Conservation (phyloP, 495 filamentous ascomycete genomes). For the Symbiotaphrina buchneri region DNA sequence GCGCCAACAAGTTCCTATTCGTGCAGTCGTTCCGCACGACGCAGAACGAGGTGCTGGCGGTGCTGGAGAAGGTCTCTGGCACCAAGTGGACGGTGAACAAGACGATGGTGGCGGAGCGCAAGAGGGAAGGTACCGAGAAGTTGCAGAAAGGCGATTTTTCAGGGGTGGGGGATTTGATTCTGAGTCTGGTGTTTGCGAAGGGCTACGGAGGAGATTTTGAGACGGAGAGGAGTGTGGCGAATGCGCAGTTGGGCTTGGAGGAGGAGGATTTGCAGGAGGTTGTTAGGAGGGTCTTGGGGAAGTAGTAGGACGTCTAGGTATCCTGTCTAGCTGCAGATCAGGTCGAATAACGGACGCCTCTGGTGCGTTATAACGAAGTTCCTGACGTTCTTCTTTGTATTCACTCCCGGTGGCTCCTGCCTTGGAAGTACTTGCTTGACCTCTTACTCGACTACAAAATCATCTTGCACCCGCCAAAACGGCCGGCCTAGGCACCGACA, state of each 20-base stretch:
- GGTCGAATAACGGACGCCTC: too few species aligned
- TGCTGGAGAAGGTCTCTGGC: conserved; percentile 19
- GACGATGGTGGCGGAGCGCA: conserved; percentile 12
- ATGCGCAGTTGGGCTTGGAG: conserved; percentile 12
- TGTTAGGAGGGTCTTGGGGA: too few species aligned
- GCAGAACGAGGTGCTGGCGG: conserved; percentile 21
- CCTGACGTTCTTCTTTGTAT: too few species aligned
- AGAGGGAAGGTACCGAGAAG: conserved; percentile 11
- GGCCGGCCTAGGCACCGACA: too few species aligned
- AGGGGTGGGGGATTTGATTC: conserved; percentile 11
- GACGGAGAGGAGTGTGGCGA: conserved; percentile 10
- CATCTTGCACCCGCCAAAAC: too few species aligned
- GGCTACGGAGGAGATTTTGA: conserved; percentile 13
- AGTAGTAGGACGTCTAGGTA: too few species aligned
- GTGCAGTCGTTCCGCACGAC: conserved; percentile 19
- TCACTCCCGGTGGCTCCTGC: too few species aligned
- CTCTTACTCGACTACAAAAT: too few species aligned
- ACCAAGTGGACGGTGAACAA: conserved; percentile 17
- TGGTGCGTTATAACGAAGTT: too few species aligned
- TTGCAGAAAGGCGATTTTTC: conserved; percentile 16
- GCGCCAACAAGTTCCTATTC: conserved; percentile 24
- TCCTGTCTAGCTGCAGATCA: too few species aligned
- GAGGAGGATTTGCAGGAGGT: conserved; percentile 8
- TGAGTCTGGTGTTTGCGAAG: conserved; percentile 11
- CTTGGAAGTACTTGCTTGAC: too few species aligned